Evolutionary conservation across 805 yeast species (phyloP), one percentile per base, ranked within the genome.

Genomic region (Kazachstania bromeliacearum): DNA sequence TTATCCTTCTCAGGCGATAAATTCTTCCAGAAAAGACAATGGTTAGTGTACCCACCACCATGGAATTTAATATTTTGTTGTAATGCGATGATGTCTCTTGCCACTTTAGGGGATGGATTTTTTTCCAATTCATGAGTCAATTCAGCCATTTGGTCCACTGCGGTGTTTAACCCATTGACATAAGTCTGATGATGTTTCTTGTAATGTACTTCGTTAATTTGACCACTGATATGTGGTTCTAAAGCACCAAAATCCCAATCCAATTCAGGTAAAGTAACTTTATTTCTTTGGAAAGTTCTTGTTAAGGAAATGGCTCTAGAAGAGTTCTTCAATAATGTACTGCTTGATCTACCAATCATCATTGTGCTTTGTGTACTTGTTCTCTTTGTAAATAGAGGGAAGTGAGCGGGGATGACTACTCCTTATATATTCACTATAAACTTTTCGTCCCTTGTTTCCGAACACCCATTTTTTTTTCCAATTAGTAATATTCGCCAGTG

Each of bases 131-230:
- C 66, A 27, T 64, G 61, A 41, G 71, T 54, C 33, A 94, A 87
- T 49, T 74, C 82, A 9, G 72, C 71, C 35, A 76, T 68, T 63
- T 84, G 79, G 61, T 82, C 94, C 47, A 73, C 59, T 17, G 92
- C 85, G 18, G 77, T 62, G 66, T 85, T 87, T 67, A 75, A 83
- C 33, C 92, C 88, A 57, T 72, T 81, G 48, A 85, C 95, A 55
- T 85, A 85, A 23, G 95, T 83, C 64, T 84, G 92, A 61, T 85
- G 95, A 64, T 85, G 96, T 70, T 87, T 87, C 47, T 77, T 71
- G 73, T 85, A 82, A 66, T 85, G 96, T 36, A 78, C 46, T 61
- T 82, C 92, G 63, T 84, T 87, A 65, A 85, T 85, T 57, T 83
- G 76, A 31, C 87, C 94, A 28, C 92, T 76, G 50, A 85, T 83